Percentiles rank a stretch among this genome's conserved stretches.
These are phyloP conservation scores for Cyclocybe aegerita DNA, from an alignment of 768 basidiomycete genomes.

Conservation along the genomic window DNA sequence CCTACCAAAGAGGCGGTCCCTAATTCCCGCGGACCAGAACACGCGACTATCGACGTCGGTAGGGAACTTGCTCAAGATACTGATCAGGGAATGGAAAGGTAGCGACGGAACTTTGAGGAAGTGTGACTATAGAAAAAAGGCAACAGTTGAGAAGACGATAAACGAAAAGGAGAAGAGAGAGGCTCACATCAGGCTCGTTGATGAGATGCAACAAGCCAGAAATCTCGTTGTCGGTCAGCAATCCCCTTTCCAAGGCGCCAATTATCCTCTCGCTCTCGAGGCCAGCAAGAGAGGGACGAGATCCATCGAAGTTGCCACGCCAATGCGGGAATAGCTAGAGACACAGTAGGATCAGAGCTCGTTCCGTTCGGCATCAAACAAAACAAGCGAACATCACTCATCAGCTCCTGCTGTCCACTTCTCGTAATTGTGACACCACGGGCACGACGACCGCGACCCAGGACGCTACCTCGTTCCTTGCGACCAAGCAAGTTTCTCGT, in stretches of 20 bases:
- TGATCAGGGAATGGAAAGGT: constrained; percentile 78
- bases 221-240: constrained; percentile 69
- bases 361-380: background rate
- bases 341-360: background rate
- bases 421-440: constrained; percentile 83
- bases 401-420: constrained; percentile 78
- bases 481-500: constrained; percentile 26
- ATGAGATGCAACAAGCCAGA: constrained; percentile 67
- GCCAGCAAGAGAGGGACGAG: constrained; percentile 65
- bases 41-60: constrained; percentile 72
- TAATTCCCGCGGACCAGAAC: constrained; percentile 63
- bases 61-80: constrained; percentile 78
- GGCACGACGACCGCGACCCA: constrained; percentile 76
- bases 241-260: constrained; percentile 58
- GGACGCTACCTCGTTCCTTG: constrained; percentile 59
- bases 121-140: constrained; percentile 53
- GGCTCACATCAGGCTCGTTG: constrained; percentile 70
- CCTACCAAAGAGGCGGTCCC: constrained; percentile 71
- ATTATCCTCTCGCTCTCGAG: constrained; percentile 58
- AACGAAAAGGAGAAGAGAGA: background rate
- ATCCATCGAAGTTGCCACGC: constrained; percentile 73
- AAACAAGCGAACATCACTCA: constrained; percentile 62
- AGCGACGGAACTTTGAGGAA: constrained; percentile 84
- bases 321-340: constrained; percentile 78
- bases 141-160: constrained; percentile 11